Evolutionary conservation across 371 early-diverging fungal genomes (phyloP), one percentile per base, ranked within the genome.

Genomic region (Batrachochytrium dendrobatidis): DNA sequence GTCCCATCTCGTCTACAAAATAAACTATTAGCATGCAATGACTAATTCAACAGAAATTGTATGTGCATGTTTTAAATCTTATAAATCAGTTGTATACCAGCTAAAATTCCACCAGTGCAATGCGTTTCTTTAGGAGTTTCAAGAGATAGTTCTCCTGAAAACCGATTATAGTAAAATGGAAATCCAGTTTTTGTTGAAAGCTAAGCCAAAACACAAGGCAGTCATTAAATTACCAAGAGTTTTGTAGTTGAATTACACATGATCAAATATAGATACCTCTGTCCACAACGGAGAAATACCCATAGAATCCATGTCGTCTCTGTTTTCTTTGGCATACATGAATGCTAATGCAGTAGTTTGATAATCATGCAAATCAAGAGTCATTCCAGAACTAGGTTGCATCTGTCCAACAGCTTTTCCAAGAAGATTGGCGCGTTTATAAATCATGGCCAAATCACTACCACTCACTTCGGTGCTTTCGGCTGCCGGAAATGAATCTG

Each of bases 1-100:
- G 72, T 0, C 90, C 92, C 92, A 91, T 91, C 75, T 91, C 64
- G 39, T 64, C 61, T 12, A 26, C 46, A 3, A n/a, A n/a, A n/a
- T n/a, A n/a, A n/a, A n/a, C n/a, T n/a, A 17, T 55, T 24, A 39
- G 39, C 15, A 20, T 15, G 39, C 15, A 15, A 39, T 20, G 22
- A 54, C 22, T n/a, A n/a, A 49, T 6, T 20, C 8, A 12, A 28
- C 86, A 74, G 28, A 50, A 17, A 18, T 10, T 45, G 8, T 18
- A 8, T 34, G 26, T 6, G 31, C 26, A 5, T n/a, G 46, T 2
- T 33, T 39, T 6, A 12, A 33, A 26, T 1, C 18, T 35, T 0
- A n/a, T 1, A 18, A 52, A n/a, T 10, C n/a, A 10, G 6, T 7
- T 18, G 22, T 15, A 6, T 85, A 59, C 85, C 87, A 2, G 89